Evolutionary conservation across 73 alveolate species (phyloP).

Genomic region (Paraurostyla sp.): DNA sequence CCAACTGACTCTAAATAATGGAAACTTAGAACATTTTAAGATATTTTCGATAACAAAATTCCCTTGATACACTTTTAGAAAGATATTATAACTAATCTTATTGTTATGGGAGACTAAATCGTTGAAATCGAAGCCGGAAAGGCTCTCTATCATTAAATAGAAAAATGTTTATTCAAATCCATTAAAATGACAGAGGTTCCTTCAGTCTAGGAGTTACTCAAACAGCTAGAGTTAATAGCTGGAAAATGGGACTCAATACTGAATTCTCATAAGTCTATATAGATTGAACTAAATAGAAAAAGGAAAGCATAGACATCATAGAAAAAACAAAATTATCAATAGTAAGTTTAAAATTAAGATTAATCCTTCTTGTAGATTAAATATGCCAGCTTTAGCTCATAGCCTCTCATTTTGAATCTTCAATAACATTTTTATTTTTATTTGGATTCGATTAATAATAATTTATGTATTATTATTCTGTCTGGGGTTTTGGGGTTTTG

Average conservation of each 20-base stretch:
- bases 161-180: constrained; percentile 14
- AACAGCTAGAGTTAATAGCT: background rate
- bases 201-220: background rate
- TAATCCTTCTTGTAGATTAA: no score
- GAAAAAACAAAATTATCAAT: no score
- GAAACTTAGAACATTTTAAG: background rate
- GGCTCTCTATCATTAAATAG: constrained; percentile 1
- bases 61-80: background rate
- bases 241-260: constrained; percentile 35
- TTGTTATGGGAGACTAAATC: constrained; percentile 21
- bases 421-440: no score
- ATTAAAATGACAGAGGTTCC: constrained; percentile 28
- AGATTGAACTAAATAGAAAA: constrained; percentile 4
- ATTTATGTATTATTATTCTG: no score
- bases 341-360: no score
- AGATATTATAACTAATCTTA: constrained; percentile 2
- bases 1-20: background rate
- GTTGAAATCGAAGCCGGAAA: constrained; percentile 27
- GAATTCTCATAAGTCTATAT: background rate
- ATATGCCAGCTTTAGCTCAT: no score
- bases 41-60: background rate
- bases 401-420: no score
- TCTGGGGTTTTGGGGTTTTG: no score
- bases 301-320: no score
- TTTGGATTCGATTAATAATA: no score